Evolutionary conservation across 495 filamentous ascomycete genomes (phyloP), one percentile per base, ranked within the genome.

Genomic region (Tuber calosporum): DNA sequence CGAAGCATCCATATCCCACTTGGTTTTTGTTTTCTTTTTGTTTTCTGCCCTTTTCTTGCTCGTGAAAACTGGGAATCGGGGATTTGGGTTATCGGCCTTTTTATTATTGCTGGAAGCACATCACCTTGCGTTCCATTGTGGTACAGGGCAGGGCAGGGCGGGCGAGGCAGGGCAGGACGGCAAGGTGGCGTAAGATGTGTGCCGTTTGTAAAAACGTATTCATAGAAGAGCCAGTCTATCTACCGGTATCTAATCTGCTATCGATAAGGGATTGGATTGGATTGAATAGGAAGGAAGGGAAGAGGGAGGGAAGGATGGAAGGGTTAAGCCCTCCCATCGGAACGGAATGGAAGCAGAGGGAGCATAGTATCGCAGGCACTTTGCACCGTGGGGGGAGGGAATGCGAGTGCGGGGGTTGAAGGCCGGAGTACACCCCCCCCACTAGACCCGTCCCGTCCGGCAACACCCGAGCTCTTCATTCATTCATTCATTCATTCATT

Each of bases 191-290:
- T 11, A 30, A 3, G 3, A 9, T 26, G n/a, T 53, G 53, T 30
- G 53, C 53, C 53, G 53, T 62, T 62, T 62, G 53, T 62, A 62
- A 62, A 62, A 62, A 30, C n/a, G 53, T 62, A 62, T 62, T 62
- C 53, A 62, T 30, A 62, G 42, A 0, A 43, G 17, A 43, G 53
- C n/a, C 1, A 4, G n/a, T 30, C 53, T 30, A 62, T 62, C 53
- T 26, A 30, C 26, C 53, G 53, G 53, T 62, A 62, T 62, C n/a
- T 30, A 62, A 53, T 62, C 53, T 13, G 53, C 26, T 62, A 62
- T 62, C 53, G 53, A 62, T 62, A 62, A 62, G 53, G 53, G 6
- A 62, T 17, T 13, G 11, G 7, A 53, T 53, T n/a, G 45, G 2
- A 30, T 62, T 30, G 53, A 62, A 30, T 58, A 6, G n/a, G 9